Percentiles rank a stretch among this genome's conserved stretches.
phyloP scores from a whole-genome alignment of 164 flowering plant species.

The Nelumbo lutea region DNA sequence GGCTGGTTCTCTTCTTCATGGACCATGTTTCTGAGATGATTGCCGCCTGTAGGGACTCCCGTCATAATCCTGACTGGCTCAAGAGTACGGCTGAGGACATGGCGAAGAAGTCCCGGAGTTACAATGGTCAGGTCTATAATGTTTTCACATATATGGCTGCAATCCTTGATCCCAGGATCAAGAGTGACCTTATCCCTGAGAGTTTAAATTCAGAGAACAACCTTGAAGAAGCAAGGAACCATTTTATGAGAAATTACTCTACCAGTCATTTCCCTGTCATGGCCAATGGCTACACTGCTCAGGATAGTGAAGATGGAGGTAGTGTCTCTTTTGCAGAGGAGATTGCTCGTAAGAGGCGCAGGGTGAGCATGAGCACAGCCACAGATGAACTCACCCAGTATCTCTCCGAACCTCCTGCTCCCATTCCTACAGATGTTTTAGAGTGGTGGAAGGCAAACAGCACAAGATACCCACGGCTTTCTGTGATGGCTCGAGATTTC shows the following conservation, averaged over 20 bases:
- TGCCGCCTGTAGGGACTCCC: constrained; percentile 57
- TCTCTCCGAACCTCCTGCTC: constrained; percentile 78
- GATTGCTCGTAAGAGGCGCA: constrained; percentile 82
- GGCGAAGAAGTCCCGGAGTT: constrained; percentile 53
- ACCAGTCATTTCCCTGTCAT: constrained; percentile 56
- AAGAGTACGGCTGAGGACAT: constrained; percentile 76
- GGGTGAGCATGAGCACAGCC: constrained; percentile 55
- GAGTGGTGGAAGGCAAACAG: constrained; percentile 95
- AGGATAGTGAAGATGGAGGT: constrained; percentile 60
- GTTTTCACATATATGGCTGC: constrained; percentile 82
- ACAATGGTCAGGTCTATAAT: constrained; percentile 69
- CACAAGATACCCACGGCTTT: constrained; percentile 76
- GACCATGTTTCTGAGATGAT: constrained; percentile 84
- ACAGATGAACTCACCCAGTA: constrained; percentile 89
- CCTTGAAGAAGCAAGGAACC: constrained; percentile 73
- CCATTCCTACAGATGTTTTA: constrained; percentile 73
- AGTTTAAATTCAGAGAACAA: constrained; percentile 54
- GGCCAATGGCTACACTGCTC: constrained; percentile 37
- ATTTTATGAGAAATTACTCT: constrained; percentile 68
- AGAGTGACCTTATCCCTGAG: constrained; percentile 80
- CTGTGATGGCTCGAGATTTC: constrained; percentile 89
- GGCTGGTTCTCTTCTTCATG: constrained; percentile 91
- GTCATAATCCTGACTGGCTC: constrained; percentile 75
- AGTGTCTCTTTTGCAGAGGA: constrained; percentile 90
- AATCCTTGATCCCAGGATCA: constrained; percentile 91